Evolutionary conservation across 2,329 filamentous ascomycete species (phyloP).

Genomic region (Bipolaris victoriae): DNA sequence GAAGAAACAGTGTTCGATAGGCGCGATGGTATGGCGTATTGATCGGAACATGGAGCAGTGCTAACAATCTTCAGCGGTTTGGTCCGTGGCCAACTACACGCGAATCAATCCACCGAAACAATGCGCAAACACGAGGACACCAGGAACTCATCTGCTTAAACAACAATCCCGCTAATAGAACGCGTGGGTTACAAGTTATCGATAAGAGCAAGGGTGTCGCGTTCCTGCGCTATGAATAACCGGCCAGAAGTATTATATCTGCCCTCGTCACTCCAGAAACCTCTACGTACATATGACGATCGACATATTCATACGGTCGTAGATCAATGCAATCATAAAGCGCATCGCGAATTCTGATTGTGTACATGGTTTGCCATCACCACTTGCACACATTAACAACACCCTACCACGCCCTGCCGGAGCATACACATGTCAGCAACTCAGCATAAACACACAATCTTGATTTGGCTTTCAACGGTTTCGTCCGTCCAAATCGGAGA

Average conservation of each 20-base stretch:
- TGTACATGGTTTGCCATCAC: background rate
- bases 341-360: background rate
- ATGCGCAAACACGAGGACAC: background rate
- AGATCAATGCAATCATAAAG: background rate
- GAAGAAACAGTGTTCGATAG: background rate
- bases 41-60: background rate
- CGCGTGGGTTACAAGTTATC: background rate
- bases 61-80: background rate
- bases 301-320: background rate
- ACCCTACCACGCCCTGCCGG: background rate
- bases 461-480: background rate
- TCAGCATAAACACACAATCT: constrained; percentile 1
- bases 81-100: background rate
- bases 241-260: background rate
- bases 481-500: background rate
- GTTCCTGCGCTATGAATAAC: background rate
- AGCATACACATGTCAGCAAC: background rate
- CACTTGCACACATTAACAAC: background rate
- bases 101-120: background rate
- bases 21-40: background rate
- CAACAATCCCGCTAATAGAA: background rate
- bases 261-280: background rate
- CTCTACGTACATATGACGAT: background rate
- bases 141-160: background rate
- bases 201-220: background rate